phyloP scores from a whole-genome alignment of 2,329 filamentous ascomycete genomes.

The Shiraia sp. region DNA sequence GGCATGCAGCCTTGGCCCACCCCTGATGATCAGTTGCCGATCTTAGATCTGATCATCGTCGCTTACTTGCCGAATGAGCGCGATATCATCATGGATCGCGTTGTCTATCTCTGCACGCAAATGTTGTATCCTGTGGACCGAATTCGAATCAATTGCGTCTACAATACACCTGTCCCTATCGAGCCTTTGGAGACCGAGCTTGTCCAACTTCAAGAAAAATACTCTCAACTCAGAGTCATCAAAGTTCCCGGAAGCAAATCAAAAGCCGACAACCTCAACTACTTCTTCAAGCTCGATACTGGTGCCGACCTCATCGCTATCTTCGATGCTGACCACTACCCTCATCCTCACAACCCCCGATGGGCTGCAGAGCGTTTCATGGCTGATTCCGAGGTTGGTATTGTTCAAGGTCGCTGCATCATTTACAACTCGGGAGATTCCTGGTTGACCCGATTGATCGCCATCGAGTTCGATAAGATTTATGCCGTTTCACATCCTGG shows the following conservation, averaged over 20 bases:
- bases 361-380: slow-evolving; percentile 52
- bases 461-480: slow-evolving; percentile 54
- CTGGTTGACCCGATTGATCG: slow-evolving; percentile 49
- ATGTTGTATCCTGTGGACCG: slow-evolving; percentile 49
- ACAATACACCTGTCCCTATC: slow-evolving; percentile 51
- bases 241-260: slow-evolving; percentile 51
- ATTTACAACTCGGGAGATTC: slow-evolving; percentile 50
- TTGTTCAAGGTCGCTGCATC: slow-evolving; percentile 54
- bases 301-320: slow-evolving; percentile 50
- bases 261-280: slow-evolving; percentile 54
- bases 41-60: slow-evolving; percentile 51
- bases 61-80: slow-evolving; percentile 54
- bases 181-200: slow-evolving; percentile 49
- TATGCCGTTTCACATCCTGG: slow-evolving; percentile 54
- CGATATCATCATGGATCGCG: slow-evolving; percentile 51
- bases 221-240: slow-evolving; percentile 47
- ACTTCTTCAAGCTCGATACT: slow-evolving; percentile 48
- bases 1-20: slow-evolving; percentile 45
- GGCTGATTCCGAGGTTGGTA: slow-evolving; percentile 43
- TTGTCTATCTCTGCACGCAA: slow-evolving; percentile 48
- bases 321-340: slow-evolving; percentile 53
- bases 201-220: slow-evolving; percentile 35
- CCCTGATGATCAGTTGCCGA: slow-evolving; percentile 42
- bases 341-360: slow-evolving; percentile 51
- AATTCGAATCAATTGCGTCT: slow-evolving; percentile 49